Percentiles rank a stretch among this genome's conserved stretches.
Evolutionary conservation across 345 rosid genomes (phyloP).

Genomic region (Pelargonium nanum): DNA sequence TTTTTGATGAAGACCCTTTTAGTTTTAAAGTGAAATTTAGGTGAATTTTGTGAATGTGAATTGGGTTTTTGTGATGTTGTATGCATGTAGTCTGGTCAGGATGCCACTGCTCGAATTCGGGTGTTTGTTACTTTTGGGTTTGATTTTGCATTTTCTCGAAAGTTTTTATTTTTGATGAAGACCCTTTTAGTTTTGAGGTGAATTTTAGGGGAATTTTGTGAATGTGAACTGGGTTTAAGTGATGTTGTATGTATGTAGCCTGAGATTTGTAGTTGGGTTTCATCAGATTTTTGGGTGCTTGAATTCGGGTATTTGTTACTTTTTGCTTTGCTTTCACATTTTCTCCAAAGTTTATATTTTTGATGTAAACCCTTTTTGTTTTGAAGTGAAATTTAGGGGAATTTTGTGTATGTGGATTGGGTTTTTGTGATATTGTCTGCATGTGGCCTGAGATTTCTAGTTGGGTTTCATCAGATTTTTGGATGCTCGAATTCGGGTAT

Average conservation of each 20-base stretch:
- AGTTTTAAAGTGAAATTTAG: not conserved
- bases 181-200: not conserved
- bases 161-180: not conserved
- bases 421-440: too few species aligned
- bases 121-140: constrained; percentile 22
- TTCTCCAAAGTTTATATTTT: not conserved
- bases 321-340: too few species aligned
- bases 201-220: not conserved
- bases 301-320: constrained; percentile 50
- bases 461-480: too few species aligned
- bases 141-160: too few species aligned
- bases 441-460: constrained; percentile 76
- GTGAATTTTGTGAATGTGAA: not conserved
- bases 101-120: constrained; percentile 92
- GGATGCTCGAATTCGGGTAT: constrained; percentile 89
- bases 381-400: not conserved
- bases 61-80: too few species aligned
- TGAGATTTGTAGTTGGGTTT: too few species aligned
- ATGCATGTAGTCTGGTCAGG: constrained; percentile 84
- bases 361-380: not conserved
- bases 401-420: not conserved
- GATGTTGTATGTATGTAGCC: too few species aligned
- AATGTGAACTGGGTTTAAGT: not conserved
- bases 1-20: not conserved
- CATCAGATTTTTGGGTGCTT: constrained; percentile 91